Conservation (phyloP, 805 yeast genomes). For the Saturnispora serradocipensis region DNA sequence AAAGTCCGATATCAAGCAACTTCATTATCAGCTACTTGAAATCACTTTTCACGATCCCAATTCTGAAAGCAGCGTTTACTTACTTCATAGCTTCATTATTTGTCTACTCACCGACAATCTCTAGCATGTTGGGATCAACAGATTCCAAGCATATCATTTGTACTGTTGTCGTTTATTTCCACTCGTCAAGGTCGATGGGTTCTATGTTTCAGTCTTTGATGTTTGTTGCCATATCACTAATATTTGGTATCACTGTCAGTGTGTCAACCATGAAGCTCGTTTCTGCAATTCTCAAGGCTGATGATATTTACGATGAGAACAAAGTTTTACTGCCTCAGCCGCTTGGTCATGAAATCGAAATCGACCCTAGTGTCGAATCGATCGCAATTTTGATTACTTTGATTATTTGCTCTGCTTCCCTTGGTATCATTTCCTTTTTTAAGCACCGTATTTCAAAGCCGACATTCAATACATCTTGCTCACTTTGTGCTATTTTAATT, state of each 20-base stretch:
- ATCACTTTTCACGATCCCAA: slow-evolving; percentile 7
- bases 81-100: slow-evolving; percentile 66
- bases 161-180: slow-evolving; percentile 78
- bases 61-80: slow-evolving; percentile 60
- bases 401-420: slow-evolving; percentile 37
- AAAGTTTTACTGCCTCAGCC: neutral
- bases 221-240: slow-evolving; percentile 47
- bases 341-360: neutral
- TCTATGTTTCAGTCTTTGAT: slow-evolving; percentile 67
- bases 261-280: slow-evolving; percentile 3
- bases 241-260: slow-evolving; percentile 29
- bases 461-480: slow-evolving; percentile 75
- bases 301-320: neutral
- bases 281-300: slow-evolving; percentile 1
- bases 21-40: neutral
- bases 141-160: slow-evolving; percentile 78
- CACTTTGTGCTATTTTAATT: slow-evolving; percentile 62
- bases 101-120: slow-evolving; percentile 48
- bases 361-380: neutral
- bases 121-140: slow-evolving; percentile 46
- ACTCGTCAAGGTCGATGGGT: slow-evolving; percentile 71
- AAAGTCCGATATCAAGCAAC: neutral
- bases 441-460: slow-evolving; percentile 59
- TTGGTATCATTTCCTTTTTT: slow-evolving; percentile 60
- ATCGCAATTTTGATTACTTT: slow-evolving; percentile 5